Evolutionary conservation across 1,139 yeast species (phyloP), one percentile per base, ranked within the genome.

Genomic region (Trichomonascaceae sp.): DNA sequence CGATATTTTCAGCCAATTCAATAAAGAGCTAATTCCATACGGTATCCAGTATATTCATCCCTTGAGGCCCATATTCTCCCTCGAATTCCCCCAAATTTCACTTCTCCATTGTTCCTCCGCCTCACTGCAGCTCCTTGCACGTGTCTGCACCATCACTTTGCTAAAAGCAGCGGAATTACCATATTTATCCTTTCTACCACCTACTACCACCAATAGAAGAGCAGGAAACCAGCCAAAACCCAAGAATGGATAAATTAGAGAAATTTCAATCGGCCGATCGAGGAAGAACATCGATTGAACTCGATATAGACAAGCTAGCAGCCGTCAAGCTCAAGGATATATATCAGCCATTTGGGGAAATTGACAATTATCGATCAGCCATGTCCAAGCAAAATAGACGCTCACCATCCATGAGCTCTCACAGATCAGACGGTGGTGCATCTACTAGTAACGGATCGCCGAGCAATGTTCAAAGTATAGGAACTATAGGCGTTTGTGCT

Each of bases 401-500:
- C 2, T 45, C 48, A n/a, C 48, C 46, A n/a, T 22, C 49, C 39
- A 51, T 27, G 49, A 43, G 50, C 30, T 45, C 49, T 41, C 20
- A 32, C 18, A 45, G 50, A 18, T 43, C 45, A 2, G 50, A 48
- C 7, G 41, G 41, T 13, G 41, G 17, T n/a, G 50, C 38, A 7
- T 27, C 50, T 44, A 39, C 30, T 24, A 43, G 38, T 15, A 43
- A 49, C 13, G n/a, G 19, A 12, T n/a, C 84, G 51, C 91, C 93
- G 1, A 36, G 7, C 17, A 36, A 36, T 36, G 41, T 36, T 9
- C 17, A 36, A 36, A 84, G 81, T 61, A 81, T 90, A 60, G 99
- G 99, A 41, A 90, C 89, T 63, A 89, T 95, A 63, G 99, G 99
- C 49, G 96, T 95, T 1, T 95, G 99, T 74, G 99, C 99, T 8